Evolutionary conservation across 2,329 filamentous ascomycete species (phyloP), one percentile per base, ranked within the genome.

Genomic region (Fusarium duplospermum): DNA sequence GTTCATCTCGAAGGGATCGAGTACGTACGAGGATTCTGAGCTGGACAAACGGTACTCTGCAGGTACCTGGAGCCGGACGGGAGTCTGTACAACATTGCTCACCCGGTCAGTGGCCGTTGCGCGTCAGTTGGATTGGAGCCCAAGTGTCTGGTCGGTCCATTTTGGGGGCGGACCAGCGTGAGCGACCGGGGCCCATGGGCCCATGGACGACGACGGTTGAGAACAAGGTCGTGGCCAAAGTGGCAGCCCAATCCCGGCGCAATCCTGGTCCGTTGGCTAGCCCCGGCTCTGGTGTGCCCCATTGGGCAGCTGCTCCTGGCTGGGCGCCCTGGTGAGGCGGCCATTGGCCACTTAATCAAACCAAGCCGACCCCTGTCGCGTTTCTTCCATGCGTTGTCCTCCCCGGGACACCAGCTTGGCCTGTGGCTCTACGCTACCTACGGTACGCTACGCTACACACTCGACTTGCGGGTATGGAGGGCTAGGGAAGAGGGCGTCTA

Each of bases 331-430:
- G 72, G 65, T 77, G 75, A 74, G 65, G 69, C 79, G 78, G 79
- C 83, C 82, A 89, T 89, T 89, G 87, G 87, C 76, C 83, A 82
- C 80, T 84, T 86, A 84, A 88, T 89, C 83, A 84, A 84, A 84
- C 83, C 82, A 83, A 82, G 82, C 79, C 75, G 78, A 80, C 79
- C 85, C 85, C 82, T 86, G 84, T 86, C 85, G 85, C 84, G 81
- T 85, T 86, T 86, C 82, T 84, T 82, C 84, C 84, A 87, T 87
- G 85, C 84, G 82, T 84, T 85, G 86, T 81, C 82, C 82, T 83
- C 74, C 78, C 78, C 74, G 72, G 77, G 69, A 72, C 69, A 72
- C 67, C 76, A 77, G 78, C 70, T 66, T 75, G 73, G 64, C 50
- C 54, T 59, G 59, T 56, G 57, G 71, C 66, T 58, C 67, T 47